Evolutionary conservation across 2,329 filamentous ascomycete species (phyloP).

Genomic region (Mycocentrospora acerina): DNA sequence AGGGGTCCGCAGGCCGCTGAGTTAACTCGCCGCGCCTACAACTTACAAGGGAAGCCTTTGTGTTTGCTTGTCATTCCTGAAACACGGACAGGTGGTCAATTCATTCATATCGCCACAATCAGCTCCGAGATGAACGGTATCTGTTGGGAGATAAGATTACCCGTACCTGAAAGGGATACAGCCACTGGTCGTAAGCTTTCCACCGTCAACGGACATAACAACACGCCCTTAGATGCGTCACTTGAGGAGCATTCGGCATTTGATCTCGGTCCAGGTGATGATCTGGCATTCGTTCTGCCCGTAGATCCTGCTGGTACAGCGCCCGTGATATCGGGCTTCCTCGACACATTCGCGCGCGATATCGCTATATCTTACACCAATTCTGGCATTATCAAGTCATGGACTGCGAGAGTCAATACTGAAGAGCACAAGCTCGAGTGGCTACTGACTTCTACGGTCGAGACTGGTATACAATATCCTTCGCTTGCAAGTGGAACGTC

Average conservation of each 20-base stretch:
- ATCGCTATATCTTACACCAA: constrained; percentile 83
- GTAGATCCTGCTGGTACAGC: constrained; percentile 82
- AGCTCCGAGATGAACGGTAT: constrained; percentile 76
- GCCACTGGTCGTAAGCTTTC: constrained; percentile 31
- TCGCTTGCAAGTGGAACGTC: constrained; percentile 82
- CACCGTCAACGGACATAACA: constrained; percentile 28
- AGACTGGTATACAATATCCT: constrained; percentile 72
- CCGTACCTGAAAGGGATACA: constrained; percentile 42
- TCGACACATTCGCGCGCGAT: constrained; percentile 84
- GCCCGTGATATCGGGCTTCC: constrained; percentile 71
- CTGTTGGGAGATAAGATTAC: constrained; percentile 75
- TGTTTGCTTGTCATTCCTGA: constrained; percentile 78
- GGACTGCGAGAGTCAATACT: constrained; percentile 75
- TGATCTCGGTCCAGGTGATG: constrained; percentile 59
- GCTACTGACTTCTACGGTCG: constrained; percentile 78
- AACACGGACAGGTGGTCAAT: constrained; percentile 53
- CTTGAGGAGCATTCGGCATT: constrained; percentile 72
- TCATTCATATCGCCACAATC: constrained; percentile 74
- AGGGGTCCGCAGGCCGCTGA: constrained; percentile 59
- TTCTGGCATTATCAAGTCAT: constrained; percentile 74
- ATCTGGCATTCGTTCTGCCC: constrained; percentile 65
- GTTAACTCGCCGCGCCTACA: constrained; percentile 61
- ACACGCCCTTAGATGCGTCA: constrained; percentile 40
- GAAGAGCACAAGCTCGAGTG: constrained; percentile 68
- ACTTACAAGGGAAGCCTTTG: constrained; percentile 68